phyloP scores from a whole-genome alignment of 202 grass and related monocot genomes.

The Thinopyrum obtusiflorum region DNA sequence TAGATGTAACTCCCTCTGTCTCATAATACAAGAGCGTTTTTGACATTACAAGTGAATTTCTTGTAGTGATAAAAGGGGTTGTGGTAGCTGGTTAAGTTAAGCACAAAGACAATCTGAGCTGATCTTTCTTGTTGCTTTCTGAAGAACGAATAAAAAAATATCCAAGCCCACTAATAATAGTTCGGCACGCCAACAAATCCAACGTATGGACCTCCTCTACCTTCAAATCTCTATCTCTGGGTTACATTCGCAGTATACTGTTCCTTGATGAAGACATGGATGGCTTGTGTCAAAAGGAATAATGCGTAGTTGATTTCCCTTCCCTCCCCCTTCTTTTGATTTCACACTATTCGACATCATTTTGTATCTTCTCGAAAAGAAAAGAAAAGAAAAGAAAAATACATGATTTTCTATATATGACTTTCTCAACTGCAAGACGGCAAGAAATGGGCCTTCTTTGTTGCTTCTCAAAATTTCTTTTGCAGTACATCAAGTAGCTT shows the following conservation, averaged over 20 bases:
- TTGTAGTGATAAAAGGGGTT: background rate
- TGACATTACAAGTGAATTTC: background rate
- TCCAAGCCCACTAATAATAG: background rate
- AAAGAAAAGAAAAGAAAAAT: too few species aligned
- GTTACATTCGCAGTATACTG: background rate
- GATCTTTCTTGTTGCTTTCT: background rate
- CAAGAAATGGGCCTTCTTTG: slow-evolving; percentile 13
- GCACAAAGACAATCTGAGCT: background rate
- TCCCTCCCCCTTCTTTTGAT: background rate
- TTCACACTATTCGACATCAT: background rate
- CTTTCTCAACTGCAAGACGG: background rate
- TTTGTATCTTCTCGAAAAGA: background rate
- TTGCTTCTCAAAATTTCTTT: background rate
- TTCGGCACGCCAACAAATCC: background rate
- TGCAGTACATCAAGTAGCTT: background rate
- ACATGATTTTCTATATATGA: background rate
- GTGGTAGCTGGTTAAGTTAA: background rate
- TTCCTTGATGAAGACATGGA: background rate
- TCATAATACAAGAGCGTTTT: too few species aligned
- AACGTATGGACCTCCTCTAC: background rate
- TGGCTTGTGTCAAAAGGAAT: background rate
- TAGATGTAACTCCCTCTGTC: background rate
- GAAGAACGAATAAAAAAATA: background rate
- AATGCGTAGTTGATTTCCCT: slow-evolving; percentile 23
- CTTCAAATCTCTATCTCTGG: background rate